Conservation (phyloP, 1,284 basidiomycete genomes). For the Puccinia novopanici region DNA sequence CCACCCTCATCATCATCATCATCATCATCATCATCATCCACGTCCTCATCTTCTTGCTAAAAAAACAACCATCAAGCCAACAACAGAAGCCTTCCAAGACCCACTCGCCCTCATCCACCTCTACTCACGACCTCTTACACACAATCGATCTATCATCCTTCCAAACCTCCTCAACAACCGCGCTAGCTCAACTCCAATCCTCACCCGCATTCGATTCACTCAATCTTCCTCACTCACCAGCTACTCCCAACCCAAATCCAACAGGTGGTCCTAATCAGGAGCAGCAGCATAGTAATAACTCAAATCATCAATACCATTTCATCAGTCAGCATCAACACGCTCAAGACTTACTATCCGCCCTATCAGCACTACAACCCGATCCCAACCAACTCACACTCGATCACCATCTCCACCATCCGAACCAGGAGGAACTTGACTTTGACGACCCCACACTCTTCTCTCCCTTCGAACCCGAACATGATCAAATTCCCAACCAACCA, state of each 20-base stretch:
- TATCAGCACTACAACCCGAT: conserved; percentile 20
- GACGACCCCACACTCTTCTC: conserved; percentile 32
- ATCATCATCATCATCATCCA: too few species aligned
- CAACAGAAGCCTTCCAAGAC: too few species aligned
- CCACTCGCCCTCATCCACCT: not conserved
- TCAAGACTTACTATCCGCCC: conserved; percentile 37
- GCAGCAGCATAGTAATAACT: not conserved
- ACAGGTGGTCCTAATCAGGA: not conserved
- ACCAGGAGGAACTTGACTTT: conserved; percentile 11
- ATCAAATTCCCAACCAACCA: not conserved
- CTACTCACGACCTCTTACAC: not conserved
- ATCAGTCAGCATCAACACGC: conserved; percentile 31
- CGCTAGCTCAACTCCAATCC: too few species aligned
- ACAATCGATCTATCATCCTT: too few species aligned
- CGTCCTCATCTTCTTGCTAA: too few species aligned
- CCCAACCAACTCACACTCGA: not conserved
- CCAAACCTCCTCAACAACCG: too few species aligned
- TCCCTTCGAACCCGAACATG: conserved; percentile 9
- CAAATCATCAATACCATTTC: not conserved
- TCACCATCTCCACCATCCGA: conserved; percentile 1
- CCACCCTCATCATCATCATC: too few species aligned
- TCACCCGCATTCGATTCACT: not conserved
- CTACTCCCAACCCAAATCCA: not conserved
- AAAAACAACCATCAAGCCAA: too few species aligned
- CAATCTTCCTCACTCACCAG: not conserved